Evolutionary conservation across 2,329 filamentous ascomycete genomes (phyloP), one percentile per base, ranked within the genome.

Genomic region (Diaporthe citrichinensis): DNA sequence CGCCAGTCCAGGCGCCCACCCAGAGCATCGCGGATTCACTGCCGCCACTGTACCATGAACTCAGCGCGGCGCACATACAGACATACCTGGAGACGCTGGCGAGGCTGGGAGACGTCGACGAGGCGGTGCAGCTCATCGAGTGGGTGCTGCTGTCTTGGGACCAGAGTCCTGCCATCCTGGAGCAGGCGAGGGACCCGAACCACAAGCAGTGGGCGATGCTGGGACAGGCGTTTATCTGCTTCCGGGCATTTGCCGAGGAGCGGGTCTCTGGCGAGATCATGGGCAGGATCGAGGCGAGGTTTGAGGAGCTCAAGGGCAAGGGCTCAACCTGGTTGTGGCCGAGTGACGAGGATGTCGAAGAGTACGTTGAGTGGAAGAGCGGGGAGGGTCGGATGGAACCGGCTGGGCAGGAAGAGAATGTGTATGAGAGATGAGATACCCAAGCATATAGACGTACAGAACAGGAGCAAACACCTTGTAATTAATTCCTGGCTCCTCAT

Each of bases 1-100:
- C 77, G 53, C 73, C 84, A 2, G 74, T 82, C 53, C 53, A 59
- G 44, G 53, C 58, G 59, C 73, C 44, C 59, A 36, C 84, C 76
- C 82, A 68, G 71, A 75, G 73, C 0, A 44, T 72, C 53, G 41
- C 51, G 1, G 58, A 49, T 44, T 34, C 53, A 15, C 53, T 57
- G 39, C 78, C 79, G 17, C 73, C 75, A 10, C 81, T 89, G 2
- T 82, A 87, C 10, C 83, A 86, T 51, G 81, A 85, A 17, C 84
- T 92, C 15, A 81, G 82, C 14, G 87, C 88, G 9, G 83, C 83
- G 28, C 82, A 87, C 51, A 80, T 91, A 1, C 90, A 93, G 78
- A 84, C 86, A 2, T 93, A 94, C 80, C 87, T 95, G 81, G 88
- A 92, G 62, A 87, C 90, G 1, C 84, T 95, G 31, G 93, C 90